phyloP scores from a whole-genome alignment of 129 eudicot species.

The Arctium minus region DNA sequence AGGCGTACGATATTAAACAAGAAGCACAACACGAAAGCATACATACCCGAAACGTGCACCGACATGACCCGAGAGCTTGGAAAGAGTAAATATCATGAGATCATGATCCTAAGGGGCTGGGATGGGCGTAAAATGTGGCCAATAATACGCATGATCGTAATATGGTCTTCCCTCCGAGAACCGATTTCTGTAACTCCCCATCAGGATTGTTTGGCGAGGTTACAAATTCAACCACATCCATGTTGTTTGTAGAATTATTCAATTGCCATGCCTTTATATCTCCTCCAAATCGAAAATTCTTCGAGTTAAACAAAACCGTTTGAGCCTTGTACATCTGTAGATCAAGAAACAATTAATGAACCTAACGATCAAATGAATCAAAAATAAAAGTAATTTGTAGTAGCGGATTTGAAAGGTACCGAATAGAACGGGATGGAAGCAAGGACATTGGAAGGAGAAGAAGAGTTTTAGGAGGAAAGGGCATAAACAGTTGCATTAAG shows the following conservation, averaged over 20 bases:
- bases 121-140: conserved; percentile 75
- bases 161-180: conserved; percentile 42
- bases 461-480: conserved; percentile 46
- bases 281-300: conserved; percentile 41
- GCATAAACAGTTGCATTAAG: conserved; percentile 68
- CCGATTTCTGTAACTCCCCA: conserved; percentile 40
- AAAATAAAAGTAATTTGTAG: not conserved
- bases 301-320: conserved; percentile 38
- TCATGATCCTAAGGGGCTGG: conserved; percentile 59
- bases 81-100: conserved; percentile 60
- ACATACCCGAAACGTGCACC: conserved; percentile 64
- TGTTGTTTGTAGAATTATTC: conserved; percentile 16
- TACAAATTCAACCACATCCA: conserved; percentile 50
- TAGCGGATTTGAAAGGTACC: conserved; percentile 18
- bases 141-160: conserved; percentile 59
- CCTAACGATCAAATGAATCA: not conserved
- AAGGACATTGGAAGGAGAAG: conserved; percentile 38
- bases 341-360: not conserved
- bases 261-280: conserved; percentile 35
- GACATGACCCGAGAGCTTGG: conserved; percentile 80
- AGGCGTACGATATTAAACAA: not conserved
- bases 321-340: conserved; percentile 35
- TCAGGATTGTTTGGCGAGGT: conserved; percentile 67
- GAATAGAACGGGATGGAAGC: conserved; percentile 57
- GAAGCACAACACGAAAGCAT: not conserved